Conservation (phyloP, 2,329 filamentous ascomycete genomes). For the Fusarium sp. region DNA sequence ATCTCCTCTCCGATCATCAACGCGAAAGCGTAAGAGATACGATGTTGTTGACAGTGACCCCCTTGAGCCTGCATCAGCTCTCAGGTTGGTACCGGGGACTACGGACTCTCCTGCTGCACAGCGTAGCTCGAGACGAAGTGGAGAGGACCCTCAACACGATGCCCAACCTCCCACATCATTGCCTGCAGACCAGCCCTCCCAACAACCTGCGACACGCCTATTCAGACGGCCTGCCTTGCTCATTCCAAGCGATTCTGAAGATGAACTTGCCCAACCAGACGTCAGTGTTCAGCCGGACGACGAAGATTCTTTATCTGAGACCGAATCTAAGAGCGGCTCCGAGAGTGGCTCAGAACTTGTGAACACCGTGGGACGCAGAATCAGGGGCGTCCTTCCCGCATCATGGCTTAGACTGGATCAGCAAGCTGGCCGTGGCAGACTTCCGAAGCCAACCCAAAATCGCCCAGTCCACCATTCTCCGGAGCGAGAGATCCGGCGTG, state of each 20-base stretch:
- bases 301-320: slow-evolving; percentile 37
- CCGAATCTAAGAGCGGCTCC: slow-evolving; percentile 52
- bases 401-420: slow-evolving; percentile 74
- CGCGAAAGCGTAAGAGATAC: slow-evolving; percentile 47
- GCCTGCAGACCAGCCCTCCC: neutral
- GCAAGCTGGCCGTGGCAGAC: slow-evolving; percentile 50
- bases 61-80: slow-evolving; percentile 40
- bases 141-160: slow-evolving; percentile 8
- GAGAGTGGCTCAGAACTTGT: slow-evolving; percentile 56
- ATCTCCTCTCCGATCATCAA: slow-evolving; percentile 41
- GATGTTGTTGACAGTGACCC: slow-evolving; percentile 49
- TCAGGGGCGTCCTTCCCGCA: slow-evolving; percentile 73
- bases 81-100: slow-evolving; percentile 22
- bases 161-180: neutral
- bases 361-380: slow-evolving; percentile 57
- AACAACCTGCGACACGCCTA: slow-evolving; percentile 1
- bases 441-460: slow-evolving; percentile 43
- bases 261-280: slow-evolving; percentile 27
- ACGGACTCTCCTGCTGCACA: slow-evolving; percentile 39
- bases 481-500: slow-evolving; percentile 56
- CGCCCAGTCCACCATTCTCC: slow-evolving; percentile 49
- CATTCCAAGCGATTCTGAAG: slow-evolving; percentile 41
- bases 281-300: neutral
- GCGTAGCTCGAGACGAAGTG: slow-evolving; percentile 33
- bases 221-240: slow-evolving; percentile 12